Evolutionary conservation across 768 basidiomycete species (phyloP).

Genomic region (Pleurotus sapidus): DNA sequence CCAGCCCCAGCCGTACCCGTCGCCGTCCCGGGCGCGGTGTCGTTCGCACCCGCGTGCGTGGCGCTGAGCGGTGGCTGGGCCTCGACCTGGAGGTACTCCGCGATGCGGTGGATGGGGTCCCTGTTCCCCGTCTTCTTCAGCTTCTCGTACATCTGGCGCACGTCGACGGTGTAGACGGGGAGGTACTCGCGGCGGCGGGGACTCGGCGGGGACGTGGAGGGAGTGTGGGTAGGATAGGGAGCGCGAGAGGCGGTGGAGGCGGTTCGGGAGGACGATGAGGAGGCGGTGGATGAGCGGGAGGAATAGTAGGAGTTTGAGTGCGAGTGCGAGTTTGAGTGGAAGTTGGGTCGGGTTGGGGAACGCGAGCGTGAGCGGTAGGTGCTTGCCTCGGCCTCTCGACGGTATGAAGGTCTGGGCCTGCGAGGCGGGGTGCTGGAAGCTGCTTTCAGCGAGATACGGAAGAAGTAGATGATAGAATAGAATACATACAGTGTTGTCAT

Average conservation of each 20-base stretch:
- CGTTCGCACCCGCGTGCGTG: too few relatives aligned
- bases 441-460: neutral
- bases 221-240: neutral
- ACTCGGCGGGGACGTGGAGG: too few relatives aligned
- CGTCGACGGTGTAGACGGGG: neutral
- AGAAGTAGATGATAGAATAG: neutral
- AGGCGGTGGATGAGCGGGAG: neutral
- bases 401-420: neutral
- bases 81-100: neutral
- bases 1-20: too few relatives aligned
- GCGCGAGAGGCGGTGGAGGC: neutral
- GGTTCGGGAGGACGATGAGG: neutral
- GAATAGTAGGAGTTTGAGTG: neutral
- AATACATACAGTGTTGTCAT: neutral
- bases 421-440: neutral
- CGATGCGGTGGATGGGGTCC: neutral
- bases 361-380: neutral
- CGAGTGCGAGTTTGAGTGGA: neutral
- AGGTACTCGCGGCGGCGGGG: neutral
- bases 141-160: neutral
- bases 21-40: too few relatives aligned
- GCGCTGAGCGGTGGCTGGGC: neutral
- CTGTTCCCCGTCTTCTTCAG: neutral
- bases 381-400: neutral
- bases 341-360: neutral